phyloP scores from a whole-genome alignment of 1,284 basidiomycete species.

The Ceratorhiza oryzae-sativae region DNA sequence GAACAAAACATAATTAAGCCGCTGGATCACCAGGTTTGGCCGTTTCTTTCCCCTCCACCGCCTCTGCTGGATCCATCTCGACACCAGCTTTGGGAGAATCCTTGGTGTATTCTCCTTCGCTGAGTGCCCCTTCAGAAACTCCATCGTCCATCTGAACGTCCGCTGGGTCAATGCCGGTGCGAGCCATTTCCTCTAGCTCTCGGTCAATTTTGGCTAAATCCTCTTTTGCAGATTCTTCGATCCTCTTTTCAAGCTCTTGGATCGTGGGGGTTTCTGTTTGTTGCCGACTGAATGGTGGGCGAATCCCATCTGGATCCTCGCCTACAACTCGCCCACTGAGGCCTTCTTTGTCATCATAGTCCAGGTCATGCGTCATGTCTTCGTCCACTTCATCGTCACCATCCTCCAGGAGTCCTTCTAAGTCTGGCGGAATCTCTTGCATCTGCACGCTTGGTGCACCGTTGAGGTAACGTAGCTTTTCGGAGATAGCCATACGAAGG shows the following conservation, averaged over 20 bases:
- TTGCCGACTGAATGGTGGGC: conserved; percentile 1
- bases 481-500: conserved; percentile 85
- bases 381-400: conserved; percentile 73
- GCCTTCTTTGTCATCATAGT: conserved; percentile 49
- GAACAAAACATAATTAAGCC: not conserved
- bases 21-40: not conserved
- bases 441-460: conserved; percentile 96
- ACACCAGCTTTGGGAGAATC: not conserved
- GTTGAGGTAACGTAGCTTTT: conserved; percentile 90
- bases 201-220: conserved; percentile 12
- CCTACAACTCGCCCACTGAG: conserved; percentile 50
- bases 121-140: conserved; percentile 13
- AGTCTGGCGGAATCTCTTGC: conserved; percentile 94
- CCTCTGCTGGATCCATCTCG: not conserved
- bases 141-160: not conserved
- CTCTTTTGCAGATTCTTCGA: conserved; percentile 13
- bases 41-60: not conserved
- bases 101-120: not conserved
- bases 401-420: conserved; percentile 72
- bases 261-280: conserved; percentile 26
- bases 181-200: conserved; percentile 8
- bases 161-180: not conserved
- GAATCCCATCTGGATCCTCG: not conserved
- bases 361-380: conserved; percentile 58
- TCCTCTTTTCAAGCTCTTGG: conserved; percentile 13